These are phyloP conservation scores for Xylariales sp. DNA, from an alignment of 2,329 filamentous ascomycete genomes.

Conservation along the genomic window DNA sequence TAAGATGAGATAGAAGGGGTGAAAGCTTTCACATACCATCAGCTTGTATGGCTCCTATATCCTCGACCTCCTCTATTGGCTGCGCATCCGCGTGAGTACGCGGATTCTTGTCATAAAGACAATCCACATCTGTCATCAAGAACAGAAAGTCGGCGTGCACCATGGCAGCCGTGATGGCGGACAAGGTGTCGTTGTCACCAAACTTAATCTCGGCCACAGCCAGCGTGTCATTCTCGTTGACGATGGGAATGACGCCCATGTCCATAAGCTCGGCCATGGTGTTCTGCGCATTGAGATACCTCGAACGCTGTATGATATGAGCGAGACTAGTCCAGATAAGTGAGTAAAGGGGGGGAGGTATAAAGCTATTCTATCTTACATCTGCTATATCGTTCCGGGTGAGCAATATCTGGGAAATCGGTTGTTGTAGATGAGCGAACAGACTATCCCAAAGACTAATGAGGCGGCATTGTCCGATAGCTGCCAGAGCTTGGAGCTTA, in stretches of 20 bases:
- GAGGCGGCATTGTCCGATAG: slow-evolving; percentile 93
- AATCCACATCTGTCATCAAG: slow-evolving; percentile 99
- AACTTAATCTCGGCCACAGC: slow-evolving; percentile 99
- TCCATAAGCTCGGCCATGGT: slow-evolving; percentile 90
- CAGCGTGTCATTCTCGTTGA: slow-evolving; percentile 98
- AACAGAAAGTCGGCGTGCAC: slow-evolving; percentile 96
- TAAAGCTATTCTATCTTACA: slow-evolving; percentile 60
- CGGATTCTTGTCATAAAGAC: slow-evolving; percentile 96
- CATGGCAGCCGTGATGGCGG: slow-evolving; percentile 96
- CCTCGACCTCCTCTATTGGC: slow-evolving; percentile 91
- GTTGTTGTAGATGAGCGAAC: slow-evolving; percentile 87
- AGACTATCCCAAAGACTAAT: slow-evolving; percentile 96
- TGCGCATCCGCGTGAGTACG: slow-evolving; percentile 84
- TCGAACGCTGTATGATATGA: slow-evolving; percentile 70
- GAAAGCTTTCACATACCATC: slow-evolving; percentile 67
- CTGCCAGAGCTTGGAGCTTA: slow-evolving; percentile 90
- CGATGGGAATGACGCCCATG: slow-evolving; percentile 97
- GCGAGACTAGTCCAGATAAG: slow-evolving; percentile 28
- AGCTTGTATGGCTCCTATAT: slow-evolving; percentile 83
- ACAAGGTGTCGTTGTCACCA: slow-evolving; percentile 97
- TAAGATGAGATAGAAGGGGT: not conserved
- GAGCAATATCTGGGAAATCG: slow-evolving; percentile 92
- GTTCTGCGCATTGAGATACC: slow-evolving; percentile 97
- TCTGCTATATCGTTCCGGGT: slow-evolving; percentile 97
- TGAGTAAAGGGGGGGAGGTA: not conserved